A percentile compares a stretch with the other conserved stretches of the same genome.
Evolutionary conservation across 1,139 yeast genomes (phyloP).

Genomic region (Yamadazyma conglobata): DNA sequence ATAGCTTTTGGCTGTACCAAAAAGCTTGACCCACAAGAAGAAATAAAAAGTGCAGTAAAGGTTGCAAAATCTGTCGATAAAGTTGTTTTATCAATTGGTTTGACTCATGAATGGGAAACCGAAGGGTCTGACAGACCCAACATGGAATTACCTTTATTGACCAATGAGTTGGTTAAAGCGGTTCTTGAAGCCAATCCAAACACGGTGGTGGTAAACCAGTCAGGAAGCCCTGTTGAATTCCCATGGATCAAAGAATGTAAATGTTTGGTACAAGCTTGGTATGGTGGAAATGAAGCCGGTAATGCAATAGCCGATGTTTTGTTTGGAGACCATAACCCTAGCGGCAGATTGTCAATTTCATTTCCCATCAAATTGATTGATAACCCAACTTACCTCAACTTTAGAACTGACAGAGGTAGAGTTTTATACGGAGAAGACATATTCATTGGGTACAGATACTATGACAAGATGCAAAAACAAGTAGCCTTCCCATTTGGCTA

Average conservation of each 20-base stretch:
- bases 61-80: constrained; percentile 32
- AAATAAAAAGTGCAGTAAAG: constrained; percentile 22
- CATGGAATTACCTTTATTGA: constrained; percentile 43
- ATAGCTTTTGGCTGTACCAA: constrained; percentile 25
- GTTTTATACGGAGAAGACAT: constrained; percentile 56
- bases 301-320: constrained; percentile 24
- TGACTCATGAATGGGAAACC: constrained; percentile 33
- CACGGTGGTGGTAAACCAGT: constrained; percentile 53
- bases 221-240: constrained; percentile 61
- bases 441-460: constrained; percentile 58
- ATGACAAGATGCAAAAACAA: constrained; percentile 45
- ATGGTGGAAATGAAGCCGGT: constrained; percentile 31
- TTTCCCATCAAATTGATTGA: constrained; percentile 45
- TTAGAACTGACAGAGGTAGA: constrained; percentile 40
- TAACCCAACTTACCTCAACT: constrained; percentile 44
- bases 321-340: constrained; percentile 24
- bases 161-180: constrained; percentile 45
- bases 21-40: constrained; percentile 19
- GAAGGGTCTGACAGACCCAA: constrained; percentile 32
- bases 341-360: constrained; percentile 30
- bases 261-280: constrained; percentile 50
- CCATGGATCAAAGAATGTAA: constrained; percentile 51
- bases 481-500: constrained; percentile 61
- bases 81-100: constrained; percentile 41
- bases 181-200: constrained; percentile 48